Conservation (phyloP, 352 stramenopile genomes). For the Elongisporangium prolatum region DNA sequence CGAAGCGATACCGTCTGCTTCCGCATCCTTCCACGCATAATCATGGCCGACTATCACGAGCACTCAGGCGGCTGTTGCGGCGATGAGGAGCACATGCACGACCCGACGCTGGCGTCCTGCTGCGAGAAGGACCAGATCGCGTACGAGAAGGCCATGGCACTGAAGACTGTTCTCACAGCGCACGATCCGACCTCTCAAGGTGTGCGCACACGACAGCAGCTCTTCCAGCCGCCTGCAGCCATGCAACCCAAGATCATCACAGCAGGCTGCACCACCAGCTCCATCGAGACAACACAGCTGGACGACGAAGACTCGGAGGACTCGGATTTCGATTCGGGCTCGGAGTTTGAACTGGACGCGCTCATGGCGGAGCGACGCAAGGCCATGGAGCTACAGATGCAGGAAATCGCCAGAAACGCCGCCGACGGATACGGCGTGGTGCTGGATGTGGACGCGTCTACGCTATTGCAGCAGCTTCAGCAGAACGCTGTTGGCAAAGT, state of each 20-base stretch:
- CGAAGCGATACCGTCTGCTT: background rate
- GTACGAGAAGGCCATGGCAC: constrained; percentile 58
- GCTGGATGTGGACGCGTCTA: constrained; percentile 15
- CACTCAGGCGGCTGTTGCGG: background rate
- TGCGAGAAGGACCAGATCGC: constrained; percentile 53
- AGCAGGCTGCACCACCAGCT: background rate
- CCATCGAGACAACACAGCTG: background rate
- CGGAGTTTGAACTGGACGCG: constrained; percentile 22
- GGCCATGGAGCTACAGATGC: constrained; percentile 43
- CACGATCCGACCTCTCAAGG: constrained; percentile 48
- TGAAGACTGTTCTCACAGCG: constrained; percentile 52
- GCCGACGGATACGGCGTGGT: constrained; percentile 52
- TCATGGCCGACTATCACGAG: background rate
- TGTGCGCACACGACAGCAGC: constrained; percentile 53
- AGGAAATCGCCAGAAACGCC: constrained; percentile 34
- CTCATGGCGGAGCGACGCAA: constrained; percentile 33
- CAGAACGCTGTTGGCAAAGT: background rate
- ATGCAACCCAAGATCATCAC: background rate
- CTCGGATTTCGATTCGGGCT: constrained; percentile 15
- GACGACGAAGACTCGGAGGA: constrained; percentile 16
- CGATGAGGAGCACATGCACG: constrained; percentile 31
- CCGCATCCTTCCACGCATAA: background rate
- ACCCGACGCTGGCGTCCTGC: constrained; percentile 63
- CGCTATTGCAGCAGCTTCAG: constrained; percentile 35
- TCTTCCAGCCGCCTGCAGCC: constrained; percentile 36